Conservation (phyloP, 2,329 filamentous ascomycete genomes). For the Setomelanomma holmii region DNA sequence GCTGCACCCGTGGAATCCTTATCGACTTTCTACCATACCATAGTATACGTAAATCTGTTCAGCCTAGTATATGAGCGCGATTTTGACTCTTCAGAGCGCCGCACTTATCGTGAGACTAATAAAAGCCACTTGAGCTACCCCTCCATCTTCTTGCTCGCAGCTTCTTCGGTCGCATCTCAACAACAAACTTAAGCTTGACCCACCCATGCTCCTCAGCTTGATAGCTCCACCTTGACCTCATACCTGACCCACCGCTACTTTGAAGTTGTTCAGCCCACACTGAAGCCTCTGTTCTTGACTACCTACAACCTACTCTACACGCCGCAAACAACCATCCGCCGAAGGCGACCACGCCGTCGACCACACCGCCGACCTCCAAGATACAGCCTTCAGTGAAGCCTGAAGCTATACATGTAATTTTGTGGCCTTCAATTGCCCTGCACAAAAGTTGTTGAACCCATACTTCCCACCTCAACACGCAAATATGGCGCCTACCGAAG, state of each 20-base stretch:
- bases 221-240: constrained; percentile 33
- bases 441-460: not conserved
- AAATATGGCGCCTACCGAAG: constrained; percentile 38
- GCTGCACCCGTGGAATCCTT: constrained; percentile 11
- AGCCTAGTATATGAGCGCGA: no score
- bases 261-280: constrained; percentile 11
- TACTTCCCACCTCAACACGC: constrained; percentile 4
- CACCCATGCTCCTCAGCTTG: constrained; percentile 27
- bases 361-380: not conserved
- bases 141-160: not conserved
- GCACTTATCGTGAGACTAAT: not conserved
- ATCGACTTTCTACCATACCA: constrained; percentile 4
- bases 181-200: constrained; percentile 22
- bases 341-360: not conserved
- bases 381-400: not conserved
- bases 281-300: constrained; percentile 2
- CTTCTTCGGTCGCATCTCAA: constrained; percentile 30
- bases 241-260: constrained; percentile 27
- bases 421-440: not conserved
- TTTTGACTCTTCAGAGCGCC: not conserved
- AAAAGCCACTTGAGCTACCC: not conserved
- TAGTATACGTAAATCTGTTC: not conserved
- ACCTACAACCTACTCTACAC: constrained; percentile 6
- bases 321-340: not conserved
- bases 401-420: constrained; percentile 4